Base-by-base conservation (phyloP, 345 rosid genomes). In the Microthlaspi erraticum region DNA sequence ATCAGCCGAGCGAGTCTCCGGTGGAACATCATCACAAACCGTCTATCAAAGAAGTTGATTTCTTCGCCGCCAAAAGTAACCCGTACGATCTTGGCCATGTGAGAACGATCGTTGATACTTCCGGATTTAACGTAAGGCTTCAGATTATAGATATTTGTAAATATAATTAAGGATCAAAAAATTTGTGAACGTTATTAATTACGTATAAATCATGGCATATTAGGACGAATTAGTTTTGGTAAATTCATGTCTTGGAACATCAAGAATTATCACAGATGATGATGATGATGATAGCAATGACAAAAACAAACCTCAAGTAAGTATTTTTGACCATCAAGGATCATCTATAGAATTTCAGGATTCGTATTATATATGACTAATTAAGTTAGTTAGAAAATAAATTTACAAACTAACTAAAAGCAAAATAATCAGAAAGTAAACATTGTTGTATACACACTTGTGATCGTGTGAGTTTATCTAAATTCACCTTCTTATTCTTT, bases 11-110 rank as follows among this genome's bases (percentile, higher is more conserved):
- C 7, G 77, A 77, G 10, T 39, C 41, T 51, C 43, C 73, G 9
- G 33, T 46, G 44, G 79, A 68, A 43, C 10, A 57, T 76, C 67
- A 51, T 39, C 71, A 54, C 10, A 72, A 66, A 46, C 72, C 81
- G 33, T 69, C 71, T 20, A 85, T 88, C 73, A 80, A 82, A 80
- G 96, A 91, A 81, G 72, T 88, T 60, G 97, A 93, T 81, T 93
- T 93, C 91, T 93, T 93, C 50, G 84, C 92, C 0, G 41, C 57
- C 3, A 77, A 67, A 32, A 74, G 53, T 46, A 80, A 78, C 64
- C 68, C 72, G 6, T 59, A 41, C 20, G 83, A 83, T 79, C 54
- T 50, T 71, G 36, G 32, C 42, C 81, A 69, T 60, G 71, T 70
- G 45, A 76, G 46, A 31, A 78, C 77, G 59, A 50, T 77, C 66